phyloP scores from a whole-genome alignment of 371 early-diverging fungal species.

The Aphelidium insulamus region DNA sequence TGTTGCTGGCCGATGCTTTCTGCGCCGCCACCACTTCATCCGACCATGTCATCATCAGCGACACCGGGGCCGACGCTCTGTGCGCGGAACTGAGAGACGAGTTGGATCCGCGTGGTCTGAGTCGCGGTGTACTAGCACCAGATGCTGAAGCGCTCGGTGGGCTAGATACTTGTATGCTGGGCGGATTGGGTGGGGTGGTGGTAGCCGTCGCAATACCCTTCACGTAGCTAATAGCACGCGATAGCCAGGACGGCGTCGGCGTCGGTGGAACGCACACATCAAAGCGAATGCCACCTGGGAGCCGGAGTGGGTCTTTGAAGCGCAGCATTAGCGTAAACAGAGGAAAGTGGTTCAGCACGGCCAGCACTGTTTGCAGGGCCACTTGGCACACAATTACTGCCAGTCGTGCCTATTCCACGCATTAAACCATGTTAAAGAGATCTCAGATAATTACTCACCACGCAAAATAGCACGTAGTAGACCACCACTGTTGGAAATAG shows the following conservation, averaged over 20 bases:
- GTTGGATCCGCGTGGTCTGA: too few relatives aligned
- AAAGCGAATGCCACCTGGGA: conserved; percentile 40
- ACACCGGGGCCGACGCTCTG: background rate
- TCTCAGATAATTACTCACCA: conserved; percentile 22
- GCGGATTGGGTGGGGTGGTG: too few relatives aligned
- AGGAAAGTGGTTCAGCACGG: conserved; percentile 81
- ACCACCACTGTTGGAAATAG: conserved; percentile 84
- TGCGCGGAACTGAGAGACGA: too few relatives aligned
- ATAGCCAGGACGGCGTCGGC: background rate
- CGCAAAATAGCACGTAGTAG: conserved; percentile 70
- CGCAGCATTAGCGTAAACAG: conserved; percentile 72
- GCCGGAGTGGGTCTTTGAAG: conserved; percentile 57
- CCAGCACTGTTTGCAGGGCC: conserved; percentile 51
- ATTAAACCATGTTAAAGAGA: background rate
- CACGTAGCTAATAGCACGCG: background rate
- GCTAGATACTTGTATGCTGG: too few relatives aligned
- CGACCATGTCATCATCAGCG: conserved; percentile 5
- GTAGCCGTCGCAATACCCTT: background rate
- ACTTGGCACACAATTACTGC: conserved; percentile 55
- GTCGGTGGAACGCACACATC: background rate
- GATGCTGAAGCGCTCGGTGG: too few relatives aligned
- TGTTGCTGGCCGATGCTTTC: conserved; percentile 7
- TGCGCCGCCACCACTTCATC: conserved; percentile 3
- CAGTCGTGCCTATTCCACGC: conserved; percentile 33
- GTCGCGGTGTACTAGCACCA: too few relatives aligned